Evolutionary conservation across 2,329 filamentous ascomycete genomes (phyloP), one percentile per base, ranked within the genome.

Genomic region (Metarhizium sp.): DNA sequence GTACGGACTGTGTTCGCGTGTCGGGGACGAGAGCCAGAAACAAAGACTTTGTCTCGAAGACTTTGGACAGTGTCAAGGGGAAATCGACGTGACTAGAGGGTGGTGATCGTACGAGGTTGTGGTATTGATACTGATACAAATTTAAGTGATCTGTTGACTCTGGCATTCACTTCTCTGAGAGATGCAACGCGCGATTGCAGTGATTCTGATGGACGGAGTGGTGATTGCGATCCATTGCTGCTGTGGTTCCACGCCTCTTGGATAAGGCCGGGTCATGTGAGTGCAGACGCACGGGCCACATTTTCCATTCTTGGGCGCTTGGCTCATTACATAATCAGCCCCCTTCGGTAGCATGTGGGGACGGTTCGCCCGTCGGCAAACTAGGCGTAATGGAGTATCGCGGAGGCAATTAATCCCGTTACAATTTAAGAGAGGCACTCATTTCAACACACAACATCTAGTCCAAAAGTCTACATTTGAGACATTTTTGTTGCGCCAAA

Each of bases 191-290:
- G 52, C 42, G 40, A 46, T 54, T 57, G 49, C 20, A 20, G 46
- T 20, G 34, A 29, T 20, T 45, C 20, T 38, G 34, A 48, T 32
- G 43, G 7, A 38, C 13, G 50, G 16, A 51, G 32, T 52, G 42
- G 40, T 50, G 55, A 50, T 51, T 25, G 48, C 50, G 43, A 50
- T 42, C 25, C 42, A 50, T 29, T 7, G 34, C 36, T 46, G 34
- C 48, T 42, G 7, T 38, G 49, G 42, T 46, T 56, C 30, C 18
- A 34, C 14, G 56, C 52, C 36, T 51, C 34, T 54, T 52, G 57
- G 56, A 57, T 58, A 60, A 55, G 57, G 57, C 57, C 48, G 58
- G 64, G 64, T 70, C 67, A 69, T 68, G 64, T 69, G 67, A 69
- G 62, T 55, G 42, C 50, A 34, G 36, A 58, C 54, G 67, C 66